Base-by-base conservation (phyloP, 768 basidiomycete species). In the Lactarius hengduanensis region DNA sequence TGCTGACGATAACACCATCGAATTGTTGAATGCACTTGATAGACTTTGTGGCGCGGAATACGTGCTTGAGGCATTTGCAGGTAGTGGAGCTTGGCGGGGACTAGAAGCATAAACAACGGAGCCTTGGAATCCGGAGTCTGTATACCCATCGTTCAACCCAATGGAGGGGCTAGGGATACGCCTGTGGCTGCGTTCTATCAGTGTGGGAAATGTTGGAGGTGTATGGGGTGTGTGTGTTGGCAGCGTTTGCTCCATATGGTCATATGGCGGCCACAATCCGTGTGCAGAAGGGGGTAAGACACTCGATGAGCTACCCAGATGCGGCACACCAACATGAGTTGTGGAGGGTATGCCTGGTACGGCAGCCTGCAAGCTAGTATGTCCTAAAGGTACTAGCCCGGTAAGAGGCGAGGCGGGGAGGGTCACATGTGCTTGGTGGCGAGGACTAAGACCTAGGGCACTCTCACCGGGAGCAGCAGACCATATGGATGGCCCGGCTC, bases 401-500 rank as follows among this genome's bases (percentile, higher is more conserved):
- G 41, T 50, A 5, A 58, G 45, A 41, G 70, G 59, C 3, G 65
- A 63, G 8, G 60, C 22, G 11, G 62, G 64, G 11, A 63, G 61
- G 5, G 50, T 36, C 4, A 22, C 53, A 16, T 32, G 63, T 43
- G 59, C 53, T 16, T 69, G 56, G 45, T 57, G 65, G 50, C 65
- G 70, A 59, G 65, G 61, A 36, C 69, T 70, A 8, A 67, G 56
- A n/a, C 61, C 56, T 11, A 71, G 60, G 15, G 72, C 64, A 7
- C 67, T 69, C 63, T 84, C 83, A 66, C 86, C 87, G 3, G 78
- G 76, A 1, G 83, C 79, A 16, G 86, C 80, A 4, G 88, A 85
- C 89, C 90, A 90, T 47, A 90, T 91, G 1, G 85, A 89, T 58
- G 82, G 78, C 38, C 76, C 75, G 9, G 80, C 78, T 4, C 67